Evolutionary conservation across 139 green algal species (phyloP), one percentile per base, ranked within the genome.

Genomic region (Micromonas pusilla): DNA sequence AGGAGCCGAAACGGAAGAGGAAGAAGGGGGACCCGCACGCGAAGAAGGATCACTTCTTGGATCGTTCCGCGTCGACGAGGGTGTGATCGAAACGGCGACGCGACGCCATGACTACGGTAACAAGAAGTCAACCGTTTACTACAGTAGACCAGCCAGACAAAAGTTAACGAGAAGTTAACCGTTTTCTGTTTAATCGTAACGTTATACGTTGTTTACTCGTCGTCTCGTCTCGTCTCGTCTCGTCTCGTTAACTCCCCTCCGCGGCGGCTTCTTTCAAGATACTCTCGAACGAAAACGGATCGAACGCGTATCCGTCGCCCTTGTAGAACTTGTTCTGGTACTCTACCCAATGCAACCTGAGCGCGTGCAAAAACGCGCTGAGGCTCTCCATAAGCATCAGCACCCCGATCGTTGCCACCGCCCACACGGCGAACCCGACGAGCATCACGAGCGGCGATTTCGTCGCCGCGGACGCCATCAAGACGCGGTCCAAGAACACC

Each of bases 341-440:
- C 63, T 88, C 84, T 16, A 88, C 93, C 95, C 95, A 99, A 89
- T 98, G 95, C 76, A 99, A 89, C 34, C 95, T 89, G 73, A 99
- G 87, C 0, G 95, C 95, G 79, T 99, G 95, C 64, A 99, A 88
- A 86, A 99, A 99, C 37, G 95, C 95, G 9, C 86, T 94, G 32
- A 99, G 88, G 19, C 86, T 91, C 87, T 99, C 95, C 95, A 99
- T 99, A 2, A 96, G 84, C 91, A 99, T 97, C 57, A 99, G 87
- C 83, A 99, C 95, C 34, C 90, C 94, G 76, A 99, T 76, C 0
- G 95, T 99, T 28, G 92, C 92, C 13, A 84, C 85, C 19, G 87
- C 81, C 79, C 95, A 99, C 21, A 98, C 88, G 62, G 91, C 94
- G 83, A 97, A 97, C 23, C 87, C 91, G 38, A 89, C 76, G 9